These are phyloP conservation scores for Kuraishia hungarica DNA, from an alignment of 805 yeast species.

Conservation along the genomic window DNA sequence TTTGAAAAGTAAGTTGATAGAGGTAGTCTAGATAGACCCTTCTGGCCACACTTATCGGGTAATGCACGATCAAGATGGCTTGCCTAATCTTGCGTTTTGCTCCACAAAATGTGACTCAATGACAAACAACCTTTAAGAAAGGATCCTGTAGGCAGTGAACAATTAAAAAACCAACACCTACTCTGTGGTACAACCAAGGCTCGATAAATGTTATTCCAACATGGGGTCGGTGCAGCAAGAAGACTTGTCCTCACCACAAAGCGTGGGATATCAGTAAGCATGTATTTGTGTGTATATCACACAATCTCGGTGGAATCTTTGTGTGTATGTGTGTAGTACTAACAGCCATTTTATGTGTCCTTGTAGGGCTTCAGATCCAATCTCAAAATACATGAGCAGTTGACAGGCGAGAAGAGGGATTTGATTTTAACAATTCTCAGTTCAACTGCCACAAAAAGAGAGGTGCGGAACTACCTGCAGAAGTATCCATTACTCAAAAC, in stretches of 20 bases:
- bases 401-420: constrained; percentile 49
- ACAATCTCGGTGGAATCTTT: no score
- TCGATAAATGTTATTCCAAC: not conserved
- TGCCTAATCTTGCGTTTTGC: not conserved
- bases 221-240: not conserved
- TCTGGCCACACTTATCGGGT: not conserved
- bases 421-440: constrained; percentile 76
- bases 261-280: not conserved
- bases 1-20: no score
- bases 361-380: constrained; percentile 16
- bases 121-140: not conserved
- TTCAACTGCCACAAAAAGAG: constrained; percentile 90
- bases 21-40: no score
- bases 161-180: no score
- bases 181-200: not conserved
- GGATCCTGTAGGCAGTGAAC: not conserved
- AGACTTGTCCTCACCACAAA: not conserved
- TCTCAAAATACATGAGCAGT: constrained; percentile 14
- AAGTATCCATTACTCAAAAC: constrained; percentile 49
- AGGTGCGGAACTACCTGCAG: constrained; percentile 71
- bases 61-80: not conserved
- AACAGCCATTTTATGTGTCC: not conserved
- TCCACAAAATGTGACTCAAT: not conserved
- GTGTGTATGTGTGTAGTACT: not conserved
- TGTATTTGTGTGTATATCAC: no score